A percentile compares a stretch with the other conserved stretches of the same genome.
Evolutionary conservation across 2,329 filamentous ascomycete genomes (phyloP).

Genomic region (Alternaria sp.): DNA sequence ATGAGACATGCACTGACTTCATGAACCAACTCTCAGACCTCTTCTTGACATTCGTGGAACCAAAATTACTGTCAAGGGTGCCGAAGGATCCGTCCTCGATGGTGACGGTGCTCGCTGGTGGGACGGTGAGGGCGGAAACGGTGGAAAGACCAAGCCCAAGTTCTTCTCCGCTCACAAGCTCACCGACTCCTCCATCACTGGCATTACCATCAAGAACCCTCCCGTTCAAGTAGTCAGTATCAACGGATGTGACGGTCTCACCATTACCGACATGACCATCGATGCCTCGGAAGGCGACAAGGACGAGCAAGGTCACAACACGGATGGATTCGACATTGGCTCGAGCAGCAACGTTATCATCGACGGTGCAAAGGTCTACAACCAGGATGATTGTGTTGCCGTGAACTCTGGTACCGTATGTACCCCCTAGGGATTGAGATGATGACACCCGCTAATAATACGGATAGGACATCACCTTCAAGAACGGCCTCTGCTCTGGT

Average conservation of each 20-base stretch:
- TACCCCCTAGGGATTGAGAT: slow-evolving; percentile 4
- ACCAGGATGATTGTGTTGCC: slow-evolving; percentile 66
- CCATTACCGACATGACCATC: slow-evolving; percentile 59
- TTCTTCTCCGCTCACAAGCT: slow-evolving; percentile 64
- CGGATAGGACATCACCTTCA: slow-evolving; percentile 38
- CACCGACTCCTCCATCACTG: slow-evolving; percentile 56
- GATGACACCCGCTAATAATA: background rate
- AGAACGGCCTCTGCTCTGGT: slow-evolving; percentile 55
- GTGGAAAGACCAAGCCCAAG: slow-evolving; percentile 54
- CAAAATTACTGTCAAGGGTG: slow-evolving; percentile 65
- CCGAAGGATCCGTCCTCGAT: slow-evolving; percentile 61
- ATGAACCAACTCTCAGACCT: slow-evolving; percentile 43
- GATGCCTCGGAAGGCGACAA: slow-evolving; percentile 62
- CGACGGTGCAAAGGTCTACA: slow-evolving; percentile 58
- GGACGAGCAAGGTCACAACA: slow-evolving; percentile 53
- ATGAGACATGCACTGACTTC: background rate
- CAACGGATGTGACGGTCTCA: slow-evolving; percentile 52
- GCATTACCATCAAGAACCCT: slow-evolving; percentile 60
- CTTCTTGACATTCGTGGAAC: slow-evolving; percentile 65
- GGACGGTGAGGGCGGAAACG: slow-evolving; percentile 54
- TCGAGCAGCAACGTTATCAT: slow-evolving; percentile 56
- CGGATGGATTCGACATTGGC: slow-evolving; percentile 64
- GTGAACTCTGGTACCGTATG: slow-evolving; percentile 60
- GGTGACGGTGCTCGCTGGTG: slow-evolving; percentile 63
- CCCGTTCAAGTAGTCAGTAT: slow-evolving; percentile 61